These are phyloP conservation scores for Boletellus deceptivus DNA, from an alignment of 1,284 basidiomycete genomes.

Conservation along the genomic window DNA sequence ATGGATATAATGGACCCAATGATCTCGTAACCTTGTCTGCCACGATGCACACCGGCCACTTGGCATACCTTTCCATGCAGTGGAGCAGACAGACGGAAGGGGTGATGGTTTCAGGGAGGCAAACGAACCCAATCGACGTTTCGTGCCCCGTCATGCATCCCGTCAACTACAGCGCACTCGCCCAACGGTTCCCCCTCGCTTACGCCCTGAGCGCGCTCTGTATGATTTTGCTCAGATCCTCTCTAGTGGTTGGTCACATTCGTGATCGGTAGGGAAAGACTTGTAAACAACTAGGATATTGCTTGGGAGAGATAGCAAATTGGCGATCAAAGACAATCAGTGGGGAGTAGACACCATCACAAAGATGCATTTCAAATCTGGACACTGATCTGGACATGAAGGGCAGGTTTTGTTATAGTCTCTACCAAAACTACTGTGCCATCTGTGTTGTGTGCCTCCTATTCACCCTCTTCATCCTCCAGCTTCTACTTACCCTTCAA, in stretches of 20 bases:
- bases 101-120: constrained; percentile 18
- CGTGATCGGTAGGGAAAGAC: constrained; percentile 21
- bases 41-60: constrained; percentile 24
- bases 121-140: constrained; percentile 19
- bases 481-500: constrained; percentile 32
- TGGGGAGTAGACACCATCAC: constrained; percentile 12
- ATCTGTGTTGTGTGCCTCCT: too few species aligned
- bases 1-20: constrained; percentile 27
- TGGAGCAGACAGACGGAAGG: constrained; percentile 11
- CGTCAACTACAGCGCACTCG: constrained; percentile 14
- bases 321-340: constrained; percentile 21
- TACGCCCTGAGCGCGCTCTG: constrained; percentile 16
- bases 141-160: constrained; percentile 20
- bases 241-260: constrained; percentile 27
- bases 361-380: constrained; percentile 14
- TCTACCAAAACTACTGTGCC: too few species aligned
- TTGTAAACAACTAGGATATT: constrained; percentile 25
- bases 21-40: constrained; percentile 28
- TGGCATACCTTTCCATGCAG: constrained; percentile 25
- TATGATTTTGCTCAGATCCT: constrained; percentile 34
- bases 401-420: constrained; percentile 1
- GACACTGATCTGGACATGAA: constrained; percentile 7
- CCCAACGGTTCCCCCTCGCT: constrained; percentile 10
- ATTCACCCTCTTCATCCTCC: constrained; percentile 25
- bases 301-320: constrained; percentile 11